Base-by-base conservation (phyloP, 2,329 filamentous ascomycete genomes). In the Reticulascus tulasneorum region DNA sequence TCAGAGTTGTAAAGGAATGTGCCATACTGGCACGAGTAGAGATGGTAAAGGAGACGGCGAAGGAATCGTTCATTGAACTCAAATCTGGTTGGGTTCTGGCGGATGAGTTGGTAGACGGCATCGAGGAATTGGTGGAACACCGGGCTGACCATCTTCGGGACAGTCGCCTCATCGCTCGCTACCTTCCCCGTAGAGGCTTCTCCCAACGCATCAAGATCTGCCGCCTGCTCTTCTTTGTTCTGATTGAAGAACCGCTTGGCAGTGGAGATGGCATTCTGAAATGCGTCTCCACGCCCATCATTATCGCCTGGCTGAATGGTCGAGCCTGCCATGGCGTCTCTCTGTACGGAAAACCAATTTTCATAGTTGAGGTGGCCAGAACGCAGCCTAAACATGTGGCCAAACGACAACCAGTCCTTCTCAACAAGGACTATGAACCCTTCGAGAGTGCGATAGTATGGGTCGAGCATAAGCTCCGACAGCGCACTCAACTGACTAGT, bases 101-200 rank as follows among this genome's bases (percentile, higher is more conserved):
- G 74, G 17, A 94, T 66, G 19, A 98, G 71, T 58, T 98, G 93
- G 56, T 93, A 97, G 2, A 87, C 88, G 23, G 88, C 89, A 54
- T 97, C 93, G 9, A 98, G 75, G 61, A 97, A 98, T 55, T 98
- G 93, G 52, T 98, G 93, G 61, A 98, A 98, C 17, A 98, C 86
- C 0, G 93, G 93, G 42, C 89, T 94, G 22, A 94, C 85, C 66
- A 97, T 93, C 48, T 87, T 93, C n/a, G 82, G 80, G 40, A 81
- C 80, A 1, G 89, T 96, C 9, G 81, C 75, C 49, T 87, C 79
- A 47, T 68, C 65, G n/a, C 73, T 67, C 13, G 70, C 62, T 23
- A 64, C 55, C 29, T 59, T 62, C 19, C 56, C 59, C 12, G 59
- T 59, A 5, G 59, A 54, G 12, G 59, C 52, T 39, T 73, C 62